These are phyloP conservation scores for Chytriomyces sp. DNA, from an alignment of 192 early-diverging fungal species.

Conservation along the genomic window DNA sequence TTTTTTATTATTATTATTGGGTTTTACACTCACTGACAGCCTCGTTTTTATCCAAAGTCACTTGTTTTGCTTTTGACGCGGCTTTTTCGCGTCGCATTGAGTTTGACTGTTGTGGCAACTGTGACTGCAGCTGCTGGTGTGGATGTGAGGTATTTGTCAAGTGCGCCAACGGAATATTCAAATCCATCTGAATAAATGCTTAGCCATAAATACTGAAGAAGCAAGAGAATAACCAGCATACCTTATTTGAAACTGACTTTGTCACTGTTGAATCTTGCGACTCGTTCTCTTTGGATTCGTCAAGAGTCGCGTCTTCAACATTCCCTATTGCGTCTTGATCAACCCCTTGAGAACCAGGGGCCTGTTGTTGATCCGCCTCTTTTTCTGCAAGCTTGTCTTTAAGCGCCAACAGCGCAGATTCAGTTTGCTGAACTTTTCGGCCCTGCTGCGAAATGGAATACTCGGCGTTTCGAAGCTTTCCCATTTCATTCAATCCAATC, in stretches of 20 bases:
- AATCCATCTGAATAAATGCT: neutral
- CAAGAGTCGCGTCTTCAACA: neutral
- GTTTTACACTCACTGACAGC: constrained; percentile 19
- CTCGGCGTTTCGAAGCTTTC: constrained; percentile 25
- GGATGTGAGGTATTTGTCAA: neutral
- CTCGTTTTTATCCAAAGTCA: constrained; percentile 12
- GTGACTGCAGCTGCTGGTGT: constrained; percentile 7
- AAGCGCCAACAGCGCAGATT: constrained; percentile 5
- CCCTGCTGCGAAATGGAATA: constrained; percentile 19
- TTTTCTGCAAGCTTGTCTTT: constrained; percentile 31
- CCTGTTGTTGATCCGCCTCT: neutral
- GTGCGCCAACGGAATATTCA: neutral
- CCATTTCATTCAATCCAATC: constrained; percentile 37
- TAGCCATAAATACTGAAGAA: neutral
- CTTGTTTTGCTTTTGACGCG: constrained; percentile 14
- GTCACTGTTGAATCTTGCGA: neutral
- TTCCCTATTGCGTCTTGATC: neutral
- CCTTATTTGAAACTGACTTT: neutral
- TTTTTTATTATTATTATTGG: constrained; percentile 16
- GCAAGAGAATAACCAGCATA: neutral
- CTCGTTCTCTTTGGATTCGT: neutral
- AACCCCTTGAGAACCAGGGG: neutral
- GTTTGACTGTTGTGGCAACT: constrained; percentile 10
- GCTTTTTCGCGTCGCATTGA: constrained; percentile 27
- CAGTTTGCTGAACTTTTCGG: constrained; percentile 22